Percentiles rank a stretch among this genome's conserved stretches.
Evolutionary conservation across 139 green algal species (phyloP).

Genomic region (Desmodesmus armatus): DNA sequence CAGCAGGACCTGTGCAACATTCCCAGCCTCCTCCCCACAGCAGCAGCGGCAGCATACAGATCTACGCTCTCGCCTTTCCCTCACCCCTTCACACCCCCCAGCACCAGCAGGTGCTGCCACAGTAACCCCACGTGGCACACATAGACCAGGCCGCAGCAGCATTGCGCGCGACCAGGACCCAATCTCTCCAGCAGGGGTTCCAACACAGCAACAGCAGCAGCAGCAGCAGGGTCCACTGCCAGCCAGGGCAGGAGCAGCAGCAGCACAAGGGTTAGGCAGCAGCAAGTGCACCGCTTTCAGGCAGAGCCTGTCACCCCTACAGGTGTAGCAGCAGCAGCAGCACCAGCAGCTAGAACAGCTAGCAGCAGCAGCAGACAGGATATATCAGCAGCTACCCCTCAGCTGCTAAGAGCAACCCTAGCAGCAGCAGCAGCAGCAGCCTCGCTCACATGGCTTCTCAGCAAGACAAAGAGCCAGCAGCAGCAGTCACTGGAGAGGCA

Average conservation of each 20-base stretch:
- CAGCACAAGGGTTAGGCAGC: background rate
- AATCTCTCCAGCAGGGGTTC: background rate
- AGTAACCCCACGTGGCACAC: background rate
- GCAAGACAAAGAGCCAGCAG: background rate
- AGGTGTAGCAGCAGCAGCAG: background rate
- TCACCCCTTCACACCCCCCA: background rate
- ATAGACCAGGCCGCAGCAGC: constrained; percentile 12
- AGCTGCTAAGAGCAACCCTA: background rate
- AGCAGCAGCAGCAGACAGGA: background rate
- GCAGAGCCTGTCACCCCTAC: too few species aligned
- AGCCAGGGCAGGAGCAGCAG: background rate
- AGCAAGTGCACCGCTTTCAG: too few species aligned
- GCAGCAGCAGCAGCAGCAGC: constrained; percentile 1
- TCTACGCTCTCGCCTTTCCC: too few species aligned
- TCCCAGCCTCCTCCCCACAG: background rate
- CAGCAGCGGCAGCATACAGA: background rate
- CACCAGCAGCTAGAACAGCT: background rate
- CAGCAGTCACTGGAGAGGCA: background rate
- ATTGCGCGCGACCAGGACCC: too few species aligned
- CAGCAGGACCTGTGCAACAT: background rate
- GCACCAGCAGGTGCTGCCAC: constrained; percentile 1
- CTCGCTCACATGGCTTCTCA: background rate
- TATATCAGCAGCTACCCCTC: background rate
- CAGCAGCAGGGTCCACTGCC: background rate
- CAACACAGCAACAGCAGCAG: constrained; percentile 4